Base-by-base conservation (phyloP, 495 filamentous ascomycete genomes). In the Trichocladium uniseriatum region DNA sequence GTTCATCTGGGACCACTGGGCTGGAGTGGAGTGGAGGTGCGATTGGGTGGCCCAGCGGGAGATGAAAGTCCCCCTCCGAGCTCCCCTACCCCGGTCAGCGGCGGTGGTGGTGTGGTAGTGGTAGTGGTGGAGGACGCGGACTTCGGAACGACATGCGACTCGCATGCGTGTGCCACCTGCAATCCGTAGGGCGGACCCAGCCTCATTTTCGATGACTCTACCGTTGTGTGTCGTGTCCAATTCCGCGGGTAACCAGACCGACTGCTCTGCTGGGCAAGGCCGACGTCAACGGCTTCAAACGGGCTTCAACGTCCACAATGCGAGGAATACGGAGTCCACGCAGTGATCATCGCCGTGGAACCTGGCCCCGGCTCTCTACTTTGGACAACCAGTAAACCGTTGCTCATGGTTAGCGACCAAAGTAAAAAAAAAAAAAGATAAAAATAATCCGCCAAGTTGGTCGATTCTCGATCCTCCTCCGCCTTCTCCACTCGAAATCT, bases 201-300 rank as follows among this genome's bases (percentile, higher is more conserved):
- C 55, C 58, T 50, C 54, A 56, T 31, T 45, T 16, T 46, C 45
- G 36, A 51, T 55, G 37, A 56, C 57, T 43, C 38, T 60, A 47
- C 9, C 34, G 6, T 31, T 29, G 40, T 38, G 32, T 38, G 48
- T 43, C 48, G 34, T 44, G 40, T 15, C 41, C 40, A 32, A 10
- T n/a, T n/a, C n/a, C n/a, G n/a, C n/a, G n/a, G n/a, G n/a, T n/a
- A n/a, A n/a, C n/a, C n/a, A n/a, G n/a, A n/a, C n/a, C n/a, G n/a
- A n/a, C n/a, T n/a, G 27, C 27, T 29, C 5, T 29, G 27, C 27
- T 29, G n/a, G n/a, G n/a, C n/a, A n/a, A n/a, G n/a, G n/a, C n/a
- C n/a, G n/a, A n/a, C n/a, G n/a, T n/a, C n/a, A n/a, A n/a, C n/a
- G n/a, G n/a, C n/a, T n/a, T n/a, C n/a, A n/a, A n/a, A n/a, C n/a